These are phyloP conservation scores for Penicillium taxi DNA, from an alignment of 495 filamentous ascomycete genomes.

Conservation along the genomic window DNA sequence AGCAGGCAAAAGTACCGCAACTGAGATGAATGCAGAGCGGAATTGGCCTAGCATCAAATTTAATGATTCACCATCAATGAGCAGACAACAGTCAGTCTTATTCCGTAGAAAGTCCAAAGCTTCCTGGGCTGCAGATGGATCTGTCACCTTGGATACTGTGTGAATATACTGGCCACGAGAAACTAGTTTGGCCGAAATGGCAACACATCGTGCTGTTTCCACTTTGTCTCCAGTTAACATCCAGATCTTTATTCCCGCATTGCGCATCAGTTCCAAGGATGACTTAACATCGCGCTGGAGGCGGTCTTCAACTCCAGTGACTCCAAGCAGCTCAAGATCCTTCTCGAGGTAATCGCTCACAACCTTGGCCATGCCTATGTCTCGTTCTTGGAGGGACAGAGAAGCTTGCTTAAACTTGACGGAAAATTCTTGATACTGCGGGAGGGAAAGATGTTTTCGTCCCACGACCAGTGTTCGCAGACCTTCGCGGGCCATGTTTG, in stretches of 20 bases:
- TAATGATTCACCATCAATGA: slow-evolving; percentile 92
- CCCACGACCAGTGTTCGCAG: slow-evolving; percentile 91
- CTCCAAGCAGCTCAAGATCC: slow-evolving; percentile 84
- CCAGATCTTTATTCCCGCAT: slow-evolving; percentile 99
- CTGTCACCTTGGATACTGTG: slow-evolving; percentile 69
- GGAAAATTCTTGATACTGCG: slow-evolving; percentile 75
- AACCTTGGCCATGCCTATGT: slow-evolving; percentile 70
- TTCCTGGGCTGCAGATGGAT: slow-evolving; percentile 60
- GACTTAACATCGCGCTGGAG: slow-evolving; percentile 92
- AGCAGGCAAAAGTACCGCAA: slow-evolving; percentile 80
- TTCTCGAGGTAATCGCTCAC: slow-evolving; percentile 75
- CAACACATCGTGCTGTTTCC: slow-evolving; percentile 94
- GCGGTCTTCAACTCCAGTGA: slow-evolving; percentile 97
- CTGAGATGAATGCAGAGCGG: slow-evolving; percentile 73
- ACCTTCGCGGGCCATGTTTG: slow-evolving; percentile 97
- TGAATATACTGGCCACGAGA: slow-evolving; percentile 92
- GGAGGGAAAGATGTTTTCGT: slow-evolving; percentile 64
- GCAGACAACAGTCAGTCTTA: slow-evolving; percentile 79
- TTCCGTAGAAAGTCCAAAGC: slow-evolving; percentile 79
- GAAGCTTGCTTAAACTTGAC: slow-evolving; percentile 69
- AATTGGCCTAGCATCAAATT: slow-evolving; percentile 74
- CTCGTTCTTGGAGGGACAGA: slow-evolving; percentile 68
- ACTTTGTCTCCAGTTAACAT: slow-evolving; percentile 99
- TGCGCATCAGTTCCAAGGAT: slow-evolving; percentile 86
- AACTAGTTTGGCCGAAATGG: slow-evolving; percentile 90